Evolutionary conservation across 1,284 basidiomycete genomes (phyloP), one percentile per base, ranked within the genome.

Genomic region (Anthracocystis panici-leucophaei): DNA sequence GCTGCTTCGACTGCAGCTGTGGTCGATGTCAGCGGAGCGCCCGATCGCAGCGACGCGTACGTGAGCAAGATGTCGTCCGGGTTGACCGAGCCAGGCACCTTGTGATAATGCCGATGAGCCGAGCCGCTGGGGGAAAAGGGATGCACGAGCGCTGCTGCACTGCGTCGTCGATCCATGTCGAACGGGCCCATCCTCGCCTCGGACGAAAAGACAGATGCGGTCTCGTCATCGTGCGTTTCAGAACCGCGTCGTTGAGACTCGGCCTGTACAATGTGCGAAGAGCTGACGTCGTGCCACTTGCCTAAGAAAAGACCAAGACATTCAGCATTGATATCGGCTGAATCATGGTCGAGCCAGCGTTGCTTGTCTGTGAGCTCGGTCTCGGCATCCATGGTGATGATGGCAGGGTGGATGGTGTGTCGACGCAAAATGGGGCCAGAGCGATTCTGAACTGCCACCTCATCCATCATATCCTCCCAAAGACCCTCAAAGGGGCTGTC

Each of bases 371-470:
- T 87, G 8, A 93, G 87, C 77, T 95, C 93, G 9, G 88, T 87
- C 12, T 85, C 82, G 54, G 90, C 89, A 76, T 91, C 90, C 42
- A 88, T 88, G 88, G 88, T 90, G 67, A 93, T 88, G 60, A 94
- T 87, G 16, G 89, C 86, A 2, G 92, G 91, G 82, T 94, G 92
- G 60, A 92, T 89, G 40, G 90, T 88, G 80, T 93, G 91, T 52
- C 88, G 88, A n/a, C 91, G 89, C 46, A 94, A 86, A 46, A 93
- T 85, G 31, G 88, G 87, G 5, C 48, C 48, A n/a, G 74, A 72
- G 14, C 76, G 65, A 8, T 44, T 58, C 57, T 81, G 79, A 91
- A 94, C 75, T 14, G 55, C 70, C 20, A 83, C 66, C 20, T 85
- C 90, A 70, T 91, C 88, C 75, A 94, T 90, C 79, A 91, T 89